Evolutionary conservation across 176 grass and related monocot genomes (phyloP).

Genomic region (Bonia amplexicaulis): DNA sequence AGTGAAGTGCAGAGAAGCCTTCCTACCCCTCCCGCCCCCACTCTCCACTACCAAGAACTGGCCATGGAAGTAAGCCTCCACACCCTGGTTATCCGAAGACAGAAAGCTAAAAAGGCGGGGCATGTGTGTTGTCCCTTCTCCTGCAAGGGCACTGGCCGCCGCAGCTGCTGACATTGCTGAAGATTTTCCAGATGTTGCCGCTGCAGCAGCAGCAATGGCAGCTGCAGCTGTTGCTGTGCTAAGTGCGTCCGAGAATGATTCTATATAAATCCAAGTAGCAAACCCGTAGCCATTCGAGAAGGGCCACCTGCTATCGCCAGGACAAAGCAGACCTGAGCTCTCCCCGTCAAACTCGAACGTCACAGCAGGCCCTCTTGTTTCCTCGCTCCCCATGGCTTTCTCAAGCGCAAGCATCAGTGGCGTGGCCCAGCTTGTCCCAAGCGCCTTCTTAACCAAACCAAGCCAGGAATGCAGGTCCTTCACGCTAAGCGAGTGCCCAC

Average conservation of each 20-base stretch:
- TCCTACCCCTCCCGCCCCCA: conserved; percentile 75
- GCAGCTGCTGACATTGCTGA: conserved; percentile 94
- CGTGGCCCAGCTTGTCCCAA: conserved; percentile 58
- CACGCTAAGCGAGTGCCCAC: conserved; percentile 66
- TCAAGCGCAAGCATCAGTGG: conserved; percentile 66
- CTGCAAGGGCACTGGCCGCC: conserved; percentile 87
- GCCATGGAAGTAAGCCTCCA: conserved; percentile 97
- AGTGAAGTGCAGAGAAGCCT: conserved; percentile 94
- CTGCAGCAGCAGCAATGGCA: conserved; percentile 86
- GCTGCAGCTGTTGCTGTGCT: conserved; percentile 94
- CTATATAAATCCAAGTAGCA: conserved; percentile 94
- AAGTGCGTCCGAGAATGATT: conserved; percentile 89
- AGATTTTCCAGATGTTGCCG: conserved; percentile 84
- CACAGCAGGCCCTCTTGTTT: conserved; percentile 56
- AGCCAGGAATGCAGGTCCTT: conserved; percentile 83
- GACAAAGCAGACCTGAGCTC: conserved; percentile 88
- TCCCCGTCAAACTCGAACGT: conserved; percentile 96
- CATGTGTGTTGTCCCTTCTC: conserved; percentile 94
- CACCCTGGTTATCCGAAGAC: conserved; percentile 83
- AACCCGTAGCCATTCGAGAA: conserved; percentile 94
- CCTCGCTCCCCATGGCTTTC: conserved; percentile 73
- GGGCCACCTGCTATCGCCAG: conserved; percentile 89
- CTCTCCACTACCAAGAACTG: conserved; percentile 94
- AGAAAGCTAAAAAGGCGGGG: conserved; percentile 93
- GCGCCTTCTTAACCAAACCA: conserved; percentile 53